Evolutionary conservation across 192 early-diverging fungal genomes (phyloP), one percentile per base, ranked within the genome.

Genomic region (Gaertneriomyces sp.): DNA sequence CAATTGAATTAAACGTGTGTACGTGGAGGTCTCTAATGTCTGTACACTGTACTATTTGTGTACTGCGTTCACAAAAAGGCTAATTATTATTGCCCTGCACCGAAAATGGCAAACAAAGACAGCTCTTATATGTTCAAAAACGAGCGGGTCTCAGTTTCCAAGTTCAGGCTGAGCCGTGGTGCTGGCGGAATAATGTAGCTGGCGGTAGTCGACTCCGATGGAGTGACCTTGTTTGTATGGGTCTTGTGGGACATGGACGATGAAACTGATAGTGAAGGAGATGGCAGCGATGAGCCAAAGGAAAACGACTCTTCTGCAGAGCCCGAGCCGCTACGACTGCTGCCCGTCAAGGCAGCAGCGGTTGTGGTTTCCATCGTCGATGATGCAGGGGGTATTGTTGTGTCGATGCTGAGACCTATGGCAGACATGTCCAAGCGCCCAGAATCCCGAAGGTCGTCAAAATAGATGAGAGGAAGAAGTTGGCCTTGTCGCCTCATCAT

Each of bases 91-190:
- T 33, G 25, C 25, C 1, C 25, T 33, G 25, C 25, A 33, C 25
- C 2, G 25, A 33, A 1, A 33, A 33, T 33, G 25, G 25, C 2
- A 0, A 38, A 56, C 14, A 14, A 56, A 14, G 39, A 12, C 12
- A 16, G 19, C 14, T 25, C 14, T 56, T 33, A 56, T 14, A 56
- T 14, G 54, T 56, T 49, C 67, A 69, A 43, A 16, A 69, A 69
- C 41, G 67, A 69, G 19, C 46, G 51, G 38, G 53, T 52, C 33
- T 50, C 58, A 9, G 10, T 39, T 20, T 69, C 67, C 16, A 69
- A 61, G 53, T 69, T 61, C 52, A 69, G 55, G 33, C 67, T 69
- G 41, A 69, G 38, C 12, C 67, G 58, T 52, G 67, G 67, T 19
- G 58, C n/a, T 7, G 39, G 9, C 17, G 10, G 12, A 14, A 45